Conservation (phyloP, 2,329 filamentous ascomycete species). For the Clonostachys byssicola region DNA sequence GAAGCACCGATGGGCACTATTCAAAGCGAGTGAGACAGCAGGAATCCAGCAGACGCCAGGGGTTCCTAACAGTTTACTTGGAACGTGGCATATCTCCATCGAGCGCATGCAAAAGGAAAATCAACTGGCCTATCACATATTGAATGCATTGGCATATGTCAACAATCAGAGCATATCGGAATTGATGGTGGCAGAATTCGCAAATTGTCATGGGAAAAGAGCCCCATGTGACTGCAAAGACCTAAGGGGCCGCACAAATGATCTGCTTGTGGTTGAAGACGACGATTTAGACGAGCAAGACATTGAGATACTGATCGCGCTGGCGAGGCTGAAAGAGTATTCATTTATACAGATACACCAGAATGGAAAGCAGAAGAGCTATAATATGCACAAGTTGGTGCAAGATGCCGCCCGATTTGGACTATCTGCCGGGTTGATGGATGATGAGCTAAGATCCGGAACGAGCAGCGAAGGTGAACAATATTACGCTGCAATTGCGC, state of each 20-base stretch:
- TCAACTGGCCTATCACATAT: not conserved
- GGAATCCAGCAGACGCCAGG: not conserved
- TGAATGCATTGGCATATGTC: not conserved
- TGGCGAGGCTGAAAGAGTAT: conserved; percentile 20
- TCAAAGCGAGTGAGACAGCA: not conserved
- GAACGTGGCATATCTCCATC: not conserved
- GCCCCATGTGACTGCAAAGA: not conserved
- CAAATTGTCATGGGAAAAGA: not conserved
- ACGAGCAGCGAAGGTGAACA: too few species aligned
- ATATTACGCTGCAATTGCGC: too few species aligned
- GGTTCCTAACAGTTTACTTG: not conserved
- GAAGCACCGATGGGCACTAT: not conserved
- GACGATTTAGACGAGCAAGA: not conserved
- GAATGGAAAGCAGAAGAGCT: conserved; percentile 4
- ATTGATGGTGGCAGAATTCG: not conserved
- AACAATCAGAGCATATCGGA: not conserved
- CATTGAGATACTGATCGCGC: conserved; percentile 7
- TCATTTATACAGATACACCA: conserved; percentile 18
- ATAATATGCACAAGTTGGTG: conserved; percentile 23
- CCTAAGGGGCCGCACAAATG: not conserved
- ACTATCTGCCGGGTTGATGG: not conserved
- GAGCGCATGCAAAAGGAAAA: not conserved
- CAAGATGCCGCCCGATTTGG: conserved; percentile 16
- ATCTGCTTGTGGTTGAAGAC: not conserved
- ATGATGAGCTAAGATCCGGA: too few species aligned